Evolutionary conservation across 768 basidiomycete genomes (phyloP), one percentile per base, ranked within the genome.

Genomic region (Phaeotremella skinneri): DNA sequence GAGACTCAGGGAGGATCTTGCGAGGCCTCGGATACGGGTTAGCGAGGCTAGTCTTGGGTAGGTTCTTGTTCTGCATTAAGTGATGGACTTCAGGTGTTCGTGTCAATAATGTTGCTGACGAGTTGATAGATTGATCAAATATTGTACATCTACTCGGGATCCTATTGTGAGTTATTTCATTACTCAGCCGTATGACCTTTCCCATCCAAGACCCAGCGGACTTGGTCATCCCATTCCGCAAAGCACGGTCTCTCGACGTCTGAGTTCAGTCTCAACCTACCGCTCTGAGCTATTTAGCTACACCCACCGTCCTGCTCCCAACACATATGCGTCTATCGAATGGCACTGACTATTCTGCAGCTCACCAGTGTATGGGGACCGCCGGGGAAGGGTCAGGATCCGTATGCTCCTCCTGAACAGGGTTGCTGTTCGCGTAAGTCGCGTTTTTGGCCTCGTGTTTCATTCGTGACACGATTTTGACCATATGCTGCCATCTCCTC

Each of bases 331-430:
- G 6, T 7, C 21, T 23, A 20, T 6, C 23, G 43, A 31, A 48
- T 32, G 25, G 55, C 37, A 54, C 52, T 26, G 37, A 51, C 21
- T 25, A 53, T 37, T 39, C 27, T 68, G 23, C 70, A 92, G 88
- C 87, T 94, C 49, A 92, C 93, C 25, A 91, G 89, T 20, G 90
- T 99, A 0, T 99, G 96, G 96, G 96, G 96, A 9, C 87, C 90
- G 23, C 86, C 94, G n/a, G 85, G 85, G 64, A 89, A 88, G 73
- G 85, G 85, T 42, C 90, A 94, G 59, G 94, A 99, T 75, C 94
- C 94, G 49, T 98, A 91, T 72, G 87, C 87, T 25, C 88, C 87
- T 54, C 85, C 84, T 74, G 78, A 81, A 50, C 70, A 84, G 69
- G 79, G 76, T 13, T 78, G 78, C 56, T 78, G 78, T 61, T 58